Evolutionary conservation across 208 protist genomes (phyloP), one percentile per base, ranked within the genome.

Genomic region (Herpetomonas tarakana): DNA sequence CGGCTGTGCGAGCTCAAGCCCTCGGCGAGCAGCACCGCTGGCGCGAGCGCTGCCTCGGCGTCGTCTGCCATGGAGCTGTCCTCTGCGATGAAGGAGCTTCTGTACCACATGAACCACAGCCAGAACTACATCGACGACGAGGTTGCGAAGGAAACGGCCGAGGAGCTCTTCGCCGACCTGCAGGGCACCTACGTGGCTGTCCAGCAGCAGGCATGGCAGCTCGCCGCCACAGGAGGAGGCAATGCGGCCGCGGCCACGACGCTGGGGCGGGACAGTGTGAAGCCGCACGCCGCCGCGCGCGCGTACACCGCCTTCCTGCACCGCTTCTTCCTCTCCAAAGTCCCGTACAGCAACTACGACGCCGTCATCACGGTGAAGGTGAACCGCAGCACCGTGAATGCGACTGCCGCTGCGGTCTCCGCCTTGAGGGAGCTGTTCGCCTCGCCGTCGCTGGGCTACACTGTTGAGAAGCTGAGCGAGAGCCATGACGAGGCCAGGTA

Each of bases 321-420:
- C 3, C 75, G 74, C 47, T 83, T 83, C 50, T 62, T 87, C 22
- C 31, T 69, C 25, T 71, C 62, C 25, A 57, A 61, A n/a, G 55
- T 92, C 4, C 81, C 85, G 18, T 66, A 86, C 52, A 59, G 64
- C 3, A 79, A 87, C 53, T 81, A 81, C 66, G 90, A 96, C 51
- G 86, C 86, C 4, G 55, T 80, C 22, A 68, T 96, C 19, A 57
- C 72, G 12, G 71, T 86, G 22, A 64, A 66, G 9, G 78, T 73
- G 0, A 70, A 81, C 62, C 6, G 14, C 9, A 14, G 9, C 35
- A 14, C 9, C 35, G 35, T 6, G 9, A 41, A 14, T 41, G 35
- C 14, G 14, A 21, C n/a, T 51, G 45, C 7, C 11, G 45, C n/a
- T 26, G 6, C n/a, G 6, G 14, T 24, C 11, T 18, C 7, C 11